phyloP scores from a whole-genome alignment of 2,329 filamentous ascomycete species.

The Parastagonospora nodorum region DNA sequence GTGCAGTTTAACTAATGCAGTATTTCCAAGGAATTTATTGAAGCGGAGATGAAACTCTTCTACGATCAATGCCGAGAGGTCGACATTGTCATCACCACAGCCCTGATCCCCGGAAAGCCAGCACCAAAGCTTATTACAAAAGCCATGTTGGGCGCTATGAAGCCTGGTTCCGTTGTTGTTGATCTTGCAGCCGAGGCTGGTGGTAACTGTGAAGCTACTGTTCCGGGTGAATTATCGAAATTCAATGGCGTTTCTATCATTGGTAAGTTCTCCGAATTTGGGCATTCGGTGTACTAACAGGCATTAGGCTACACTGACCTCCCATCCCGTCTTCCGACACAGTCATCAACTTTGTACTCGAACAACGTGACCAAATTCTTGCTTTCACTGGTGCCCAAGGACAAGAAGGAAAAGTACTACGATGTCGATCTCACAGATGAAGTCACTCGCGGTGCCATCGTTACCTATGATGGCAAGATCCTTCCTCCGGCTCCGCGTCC shows the following conservation, averaged over 20 bases:
- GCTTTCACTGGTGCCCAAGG: constrained; percentile 77
- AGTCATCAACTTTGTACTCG: constrained; percentile 87
- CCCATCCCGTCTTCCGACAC: constrained; percentile 82
- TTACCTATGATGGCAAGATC: constrained; percentile 77
- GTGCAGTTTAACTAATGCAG: too few relatives aligned
- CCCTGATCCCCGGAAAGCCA: constrained; percentile 83
- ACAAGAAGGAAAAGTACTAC: constrained; percentile 78
- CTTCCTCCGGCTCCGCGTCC: constrained; percentile 76
- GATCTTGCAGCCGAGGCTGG: constrained; percentile 87
- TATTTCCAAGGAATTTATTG: constrained; percentile 70
- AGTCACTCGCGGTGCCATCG: constrained; percentile 83
- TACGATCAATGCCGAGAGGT: constrained; percentile 85
- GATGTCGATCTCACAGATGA: constrained; percentile 82
- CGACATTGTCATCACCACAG: constrained; percentile 91
- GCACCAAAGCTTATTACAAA: constrained; percentile 85
- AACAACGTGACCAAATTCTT: constrained; percentile 93
- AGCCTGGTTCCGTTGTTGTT: constrained; percentile 84
- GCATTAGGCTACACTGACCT: constrained; percentile 75
- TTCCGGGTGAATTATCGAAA: constrained; percentile 70
- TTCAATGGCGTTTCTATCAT: constrained; percentile 84
- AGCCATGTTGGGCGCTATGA: constrained; percentile 82
- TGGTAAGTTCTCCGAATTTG: constrained; percentile 56
- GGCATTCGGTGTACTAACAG: constrained; percentile 42
- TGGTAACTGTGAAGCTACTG: constrained; percentile 84
- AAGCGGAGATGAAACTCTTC: constrained; percentile 91